These are phyloP conservation scores for Rhynchosporium graminicola DNA, from an alignment of 2,329 filamentous ascomycete genomes.

Conservation along the genomic window DNA sequence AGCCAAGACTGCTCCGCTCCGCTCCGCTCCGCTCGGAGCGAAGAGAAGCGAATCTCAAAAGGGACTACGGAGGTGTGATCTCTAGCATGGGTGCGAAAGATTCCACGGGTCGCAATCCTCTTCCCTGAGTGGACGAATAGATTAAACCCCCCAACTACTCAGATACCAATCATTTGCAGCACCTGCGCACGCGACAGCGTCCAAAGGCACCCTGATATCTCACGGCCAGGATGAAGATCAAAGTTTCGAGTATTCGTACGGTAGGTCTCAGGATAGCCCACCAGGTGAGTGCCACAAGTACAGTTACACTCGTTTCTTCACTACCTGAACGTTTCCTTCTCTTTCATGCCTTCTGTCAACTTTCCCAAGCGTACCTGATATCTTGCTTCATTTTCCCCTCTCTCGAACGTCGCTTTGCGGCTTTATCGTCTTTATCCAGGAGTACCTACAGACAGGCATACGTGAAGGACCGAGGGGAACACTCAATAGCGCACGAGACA, in stretches of 20 bases:
- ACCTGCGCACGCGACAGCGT: constrained; percentile 26
- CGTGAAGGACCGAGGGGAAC: constrained; percentile 6
- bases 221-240: not conserved
- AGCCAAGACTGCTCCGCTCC: too few species aligned
- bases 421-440: constrained; percentile 15
- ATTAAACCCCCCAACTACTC: constrained; percentile 2
- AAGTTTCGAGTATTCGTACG: constrained; percentile 3
- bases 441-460: constrained; percentile 20
- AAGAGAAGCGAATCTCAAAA: too few species aligned
- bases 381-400: not conserved
- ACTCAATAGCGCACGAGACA: constrained; percentile 25
- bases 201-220: constrained; percentile 12
- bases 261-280: constrained; percentile 11
- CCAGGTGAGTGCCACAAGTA: not conserved
- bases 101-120: constrained; percentile 1
- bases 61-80: too few species aligned
- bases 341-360: too few species aligned
- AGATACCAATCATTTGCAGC: constrained; percentile 20
- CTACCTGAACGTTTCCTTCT: not conserved
- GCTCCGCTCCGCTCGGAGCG: too few species aligned
- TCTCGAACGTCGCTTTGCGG: constrained; percentile 6
- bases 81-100: too few species aligned
- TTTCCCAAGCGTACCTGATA: not conserved
- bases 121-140: constrained; percentile 8
- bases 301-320: not conserved